Base-by-base conservation (phyloP, 257 asterid genomes). In the Anisodus tanguticus region DNA sequence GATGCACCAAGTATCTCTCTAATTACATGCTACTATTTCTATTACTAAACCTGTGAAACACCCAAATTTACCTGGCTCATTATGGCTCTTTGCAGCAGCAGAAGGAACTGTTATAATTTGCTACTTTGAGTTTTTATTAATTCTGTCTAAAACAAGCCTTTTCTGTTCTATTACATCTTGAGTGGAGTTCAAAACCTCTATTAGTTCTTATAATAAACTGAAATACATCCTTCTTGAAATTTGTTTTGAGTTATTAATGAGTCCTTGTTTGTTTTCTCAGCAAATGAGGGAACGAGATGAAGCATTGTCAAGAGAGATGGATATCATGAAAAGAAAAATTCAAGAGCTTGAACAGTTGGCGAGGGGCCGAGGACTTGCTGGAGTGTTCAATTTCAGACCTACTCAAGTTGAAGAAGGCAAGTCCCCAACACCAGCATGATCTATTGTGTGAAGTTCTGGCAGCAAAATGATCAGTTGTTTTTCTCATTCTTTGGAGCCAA, bases 301-400 rank as follows among this genome's bases (percentile, higher is more conserved):
- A 9, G 90, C 85, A 74, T 74, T 90, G 82, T 86, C 84, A 19
- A 83, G 83, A 83, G 92, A 90, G 82, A 81, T 90, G 16, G 91
- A 90, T 74, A 64, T 39, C 54, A 86, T 90, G 7, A 88, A 68
- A 85, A 85, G 35, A 54, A 84, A 88, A 87, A 55, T 90, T 68
- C 84, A 88, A 83, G 92, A 90, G 83, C 76, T 90, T 62, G 92
- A 90, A 45, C 89, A 85, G 83, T 85, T 87, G 19, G 92, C 91
- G 11, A 87, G 84, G 84, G 89, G 89, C 60, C 86, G 87, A 37
- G 91, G 92, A 60, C 91, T 90, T 26, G 66, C 89, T 54, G 91
- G 92, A 55, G 84, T 87, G 67, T 86, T 90, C 86, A 82, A 76
- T 59, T 84, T 85, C 59, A 88, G 87, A 79, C 60, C 85, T 39